Percentiles rank a stretch among this genome's conserved stretches.
These are phyloP conservation scores for Chaetomium fimeti DNA, from an alignment of 495 filamentous ascomycete species.

Conservation along the genomic window DNA sequence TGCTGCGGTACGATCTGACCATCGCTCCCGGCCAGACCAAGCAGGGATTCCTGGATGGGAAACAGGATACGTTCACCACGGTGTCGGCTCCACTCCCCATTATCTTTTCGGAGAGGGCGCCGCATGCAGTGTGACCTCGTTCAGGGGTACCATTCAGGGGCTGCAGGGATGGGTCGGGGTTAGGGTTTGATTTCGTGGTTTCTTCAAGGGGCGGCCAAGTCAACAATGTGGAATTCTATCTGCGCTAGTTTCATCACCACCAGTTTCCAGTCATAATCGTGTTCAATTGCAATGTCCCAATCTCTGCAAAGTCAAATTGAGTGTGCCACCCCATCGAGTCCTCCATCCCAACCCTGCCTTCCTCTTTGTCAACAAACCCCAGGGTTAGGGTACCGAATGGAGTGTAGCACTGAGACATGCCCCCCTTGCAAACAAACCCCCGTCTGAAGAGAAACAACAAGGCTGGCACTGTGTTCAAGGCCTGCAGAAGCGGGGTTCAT, in stretches of 20 bases:
- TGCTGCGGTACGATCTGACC: constrained; percentile 25
- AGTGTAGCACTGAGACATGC: too few species aligned
- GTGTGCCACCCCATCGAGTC: too few species aligned
- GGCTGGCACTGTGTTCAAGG: neutral
- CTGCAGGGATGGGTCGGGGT: neutral
- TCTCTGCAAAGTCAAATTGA: too few species aligned
- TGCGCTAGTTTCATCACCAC: too few species aligned
- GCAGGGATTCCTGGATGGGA: constrained; percentile 25
- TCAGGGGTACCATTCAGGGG: neutral
- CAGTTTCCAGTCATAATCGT: too few species aligned
- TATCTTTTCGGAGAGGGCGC: constrained; percentile 22
- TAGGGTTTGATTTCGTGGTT: neutral
- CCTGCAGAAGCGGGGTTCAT: neutral
- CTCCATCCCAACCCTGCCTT: too few species aligned
- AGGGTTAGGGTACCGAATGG: neutral
- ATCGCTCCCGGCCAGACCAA: constrained; percentile 14
- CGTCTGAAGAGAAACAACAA: neutral
- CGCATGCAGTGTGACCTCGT: neutral
- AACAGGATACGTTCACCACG: constrained; percentile 28
- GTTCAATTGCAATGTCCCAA: too few species aligned
- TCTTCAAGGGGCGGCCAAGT: neutral
- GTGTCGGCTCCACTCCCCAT: constrained; percentile 24
- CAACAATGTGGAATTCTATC: too few species aligned
- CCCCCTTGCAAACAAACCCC: neutral
- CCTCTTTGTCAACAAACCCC: neutral